A percentile compares a stretch with the other conserved stretches of the same genome.
phyloP scores from a whole-genome alignment of 306 rosid genomes.

The Quercus dentata region DNA sequence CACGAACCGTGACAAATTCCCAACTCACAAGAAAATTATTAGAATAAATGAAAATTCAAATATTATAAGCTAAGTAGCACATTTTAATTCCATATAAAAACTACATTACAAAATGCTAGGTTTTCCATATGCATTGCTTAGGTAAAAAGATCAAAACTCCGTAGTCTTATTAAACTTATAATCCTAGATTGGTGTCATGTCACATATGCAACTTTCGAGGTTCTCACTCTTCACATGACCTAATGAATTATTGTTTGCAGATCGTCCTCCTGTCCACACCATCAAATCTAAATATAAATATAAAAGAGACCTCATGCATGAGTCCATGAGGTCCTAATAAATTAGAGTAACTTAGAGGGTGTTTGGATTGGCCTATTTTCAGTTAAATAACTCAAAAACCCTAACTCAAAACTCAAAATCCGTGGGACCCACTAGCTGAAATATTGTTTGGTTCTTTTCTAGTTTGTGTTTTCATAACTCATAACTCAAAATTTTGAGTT shows the following conservation, averaged over 20 bases:
- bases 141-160: background rate
- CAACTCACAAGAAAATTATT: background rate
- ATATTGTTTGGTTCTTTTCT: no score
- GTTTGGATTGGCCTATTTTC: no score
- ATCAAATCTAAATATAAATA: background rate
- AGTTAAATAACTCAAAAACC: no score
- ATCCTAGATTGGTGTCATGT: background rate
- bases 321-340: no score
- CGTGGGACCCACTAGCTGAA: no score
- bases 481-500: no score
- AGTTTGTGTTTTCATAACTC: no score
- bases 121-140: conserved; percentile 2
- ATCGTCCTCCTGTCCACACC: background rate
- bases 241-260: background rate
- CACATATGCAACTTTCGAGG: background rate
- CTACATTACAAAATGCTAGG: conserved; percentile 7
- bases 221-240: background rate
- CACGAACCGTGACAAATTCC: background rate
- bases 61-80: background rate
- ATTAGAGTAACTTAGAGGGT: no score
- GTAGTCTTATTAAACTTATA: background rate
- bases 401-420: no score
- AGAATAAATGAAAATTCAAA: background rate
- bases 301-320: no score
- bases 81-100: background rate